These are phyloP conservation scores for Starmerella gropengiesseri DNA, from an alignment of 805 yeast genomes.

Conservation along the genomic window DNA sequence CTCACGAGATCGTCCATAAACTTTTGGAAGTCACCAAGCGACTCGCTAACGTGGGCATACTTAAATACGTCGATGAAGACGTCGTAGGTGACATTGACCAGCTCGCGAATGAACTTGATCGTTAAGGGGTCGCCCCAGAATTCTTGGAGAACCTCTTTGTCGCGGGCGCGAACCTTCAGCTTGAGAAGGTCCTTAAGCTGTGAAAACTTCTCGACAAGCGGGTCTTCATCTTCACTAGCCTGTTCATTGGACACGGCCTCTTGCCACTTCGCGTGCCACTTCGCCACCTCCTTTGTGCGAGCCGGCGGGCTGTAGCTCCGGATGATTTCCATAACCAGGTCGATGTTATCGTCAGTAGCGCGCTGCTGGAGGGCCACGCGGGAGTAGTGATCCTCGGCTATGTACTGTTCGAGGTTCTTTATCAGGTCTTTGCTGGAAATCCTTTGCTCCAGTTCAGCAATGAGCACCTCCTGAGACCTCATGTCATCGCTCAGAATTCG, in stretches of 20 bases:
- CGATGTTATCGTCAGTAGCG: slow-evolving; percentile 21
- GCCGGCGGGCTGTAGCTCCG: slow-evolving; percentile 11
- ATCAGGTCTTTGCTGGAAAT: slow-evolving; percentile 26
- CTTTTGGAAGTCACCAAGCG: slow-evolving; percentile 50
- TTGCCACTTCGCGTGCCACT: slow-evolving; percentile 32
- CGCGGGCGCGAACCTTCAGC: slow-evolving; percentile 55
- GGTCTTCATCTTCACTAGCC: slow-evolving; percentile 23
- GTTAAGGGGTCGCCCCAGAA: slow-evolving; percentile 80
- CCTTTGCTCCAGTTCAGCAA: slow-evolving; percentile 37
- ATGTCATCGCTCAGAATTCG: slow-evolving; percentile 67
- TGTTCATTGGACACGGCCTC: slow-evolving; percentile 25
- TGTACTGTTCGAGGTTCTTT: slow-evolving; percentile 22
- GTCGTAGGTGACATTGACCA: slow-evolving; percentile 60
- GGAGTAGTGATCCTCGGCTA: slow-evolving; percentile 21
- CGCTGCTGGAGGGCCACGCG: slow-evolving; percentile 27
- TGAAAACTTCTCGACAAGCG: slow-evolving; percentile 38
- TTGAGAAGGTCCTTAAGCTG: slow-evolving; percentile 52
- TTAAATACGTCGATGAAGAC: slow-evolving; percentile 62
- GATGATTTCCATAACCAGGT: slow-evolving; percentile 20
- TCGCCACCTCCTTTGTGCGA: slow-evolving; percentile 20
- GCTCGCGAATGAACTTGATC: slow-evolving; percentile 59
- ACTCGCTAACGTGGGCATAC: slow-evolving; percentile 52
- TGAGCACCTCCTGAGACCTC: slow-evolving; percentile 46
- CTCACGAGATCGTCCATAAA: slow-evolving; percentile 58
- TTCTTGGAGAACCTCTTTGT: slow-evolving; percentile 62